Percentiles rank a stretch among this genome's conserved stretches.
These are phyloP conservation scores for Protomyces pachydermus DNA, from an alignment of 1,139 yeast species.

Conservation along the genomic window DNA sequence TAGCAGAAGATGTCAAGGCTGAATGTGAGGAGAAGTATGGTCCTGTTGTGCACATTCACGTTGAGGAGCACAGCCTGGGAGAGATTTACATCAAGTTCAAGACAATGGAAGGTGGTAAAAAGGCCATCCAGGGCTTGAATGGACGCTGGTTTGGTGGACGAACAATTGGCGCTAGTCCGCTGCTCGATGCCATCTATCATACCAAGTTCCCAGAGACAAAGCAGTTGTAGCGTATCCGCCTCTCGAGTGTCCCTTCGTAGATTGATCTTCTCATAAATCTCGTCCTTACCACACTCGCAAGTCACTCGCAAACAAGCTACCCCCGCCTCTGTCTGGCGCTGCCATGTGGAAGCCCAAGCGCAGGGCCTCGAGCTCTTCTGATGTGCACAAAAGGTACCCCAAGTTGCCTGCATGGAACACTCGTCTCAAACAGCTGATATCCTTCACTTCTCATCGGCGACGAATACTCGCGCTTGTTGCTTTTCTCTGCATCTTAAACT, in stretches of 20 bases:
- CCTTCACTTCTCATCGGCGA: neutral
- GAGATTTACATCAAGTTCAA: slow-evolving; percentile 41
- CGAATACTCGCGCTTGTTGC: neutral
- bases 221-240: slow-evolving; percentile 12
- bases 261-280: too few relatives aligned
- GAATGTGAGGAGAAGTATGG: slow-evolving; percentile 44
- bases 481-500: neutral
- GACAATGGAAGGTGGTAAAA: slow-evolving; percentile 36
- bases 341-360: slow-evolving; percentile 15
- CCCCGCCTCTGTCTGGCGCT: too few relatives aligned
- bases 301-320: too few relatives aligned
- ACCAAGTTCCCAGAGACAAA: slow-evolving; percentile 31
- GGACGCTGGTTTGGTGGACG: slow-evolving; percentile 43
- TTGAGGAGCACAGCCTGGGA: slow-evolving; percentile 39
- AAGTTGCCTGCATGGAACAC: neutral
- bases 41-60: slow-evolving; percentile 38
- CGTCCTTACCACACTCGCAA: too few relatives aligned
- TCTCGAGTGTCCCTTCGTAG: neutral
- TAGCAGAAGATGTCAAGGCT: slow-evolving; percentile 41
- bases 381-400: neutral
- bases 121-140: slow-evolving; percentile 40
- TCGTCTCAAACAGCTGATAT: neutral
- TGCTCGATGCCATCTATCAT: slow-evolving; percentile 40
- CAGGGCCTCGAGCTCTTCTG: slow-evolving; percentile 1
- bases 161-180: slow-evolving; percentile 37